Base-by-base conservation (phyloP, 768 basidiomycete genomes). In the Amanita thiersii region DNA sequence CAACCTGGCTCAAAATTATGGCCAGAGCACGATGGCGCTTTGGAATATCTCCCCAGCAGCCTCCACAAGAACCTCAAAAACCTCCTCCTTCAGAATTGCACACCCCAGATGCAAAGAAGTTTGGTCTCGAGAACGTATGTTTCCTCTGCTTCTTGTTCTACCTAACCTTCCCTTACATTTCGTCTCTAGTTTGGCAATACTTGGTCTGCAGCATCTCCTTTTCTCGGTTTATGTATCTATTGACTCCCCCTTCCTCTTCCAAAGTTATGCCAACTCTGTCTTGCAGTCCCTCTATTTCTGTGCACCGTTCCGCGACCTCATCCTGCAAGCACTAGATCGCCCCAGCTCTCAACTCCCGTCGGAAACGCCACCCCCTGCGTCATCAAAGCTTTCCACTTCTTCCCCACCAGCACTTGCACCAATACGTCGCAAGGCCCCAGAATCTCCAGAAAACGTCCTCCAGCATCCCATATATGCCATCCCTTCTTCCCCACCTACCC, bases 211-310 rank as follows among this genome's bases (percentile, higher is more conserved):
- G 15, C 45, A 25, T 36, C 18, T 17, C n/a, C 14, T 20, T 23
- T 12, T 40, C 28, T 21, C 34, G 18, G 37, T 40, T n/a, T 14
- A 23, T 8, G 10, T 14, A 37, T 26, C 29, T 34, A 26, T 29
- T 43, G 39, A 38, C 29, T 19, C 15, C 39, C n/a, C 37, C 35
- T 11, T 14, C 47, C 43, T 52, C 20, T 37, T 41, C 35, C 40
- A 45, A 58, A 92, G 92, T 65, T 99, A 99, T 62, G 92, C 86
- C 66, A 99, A 98, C 63, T 96, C 94, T n/a, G 91, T 99, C 17
- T 73, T 99, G 11, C 94, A 99, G 60, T 83, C 96, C 0, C 76
- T 98, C 42, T 99, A 97, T 66, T 94, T 93, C 60, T 97, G 92
- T 58, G 65, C 76, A 17, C 93, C 94, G 1, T 97, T 99, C 58